phyloP scores from a whole-genome alignment of 306 rosid genomes.

The Medicago ruthenica region DNA sequence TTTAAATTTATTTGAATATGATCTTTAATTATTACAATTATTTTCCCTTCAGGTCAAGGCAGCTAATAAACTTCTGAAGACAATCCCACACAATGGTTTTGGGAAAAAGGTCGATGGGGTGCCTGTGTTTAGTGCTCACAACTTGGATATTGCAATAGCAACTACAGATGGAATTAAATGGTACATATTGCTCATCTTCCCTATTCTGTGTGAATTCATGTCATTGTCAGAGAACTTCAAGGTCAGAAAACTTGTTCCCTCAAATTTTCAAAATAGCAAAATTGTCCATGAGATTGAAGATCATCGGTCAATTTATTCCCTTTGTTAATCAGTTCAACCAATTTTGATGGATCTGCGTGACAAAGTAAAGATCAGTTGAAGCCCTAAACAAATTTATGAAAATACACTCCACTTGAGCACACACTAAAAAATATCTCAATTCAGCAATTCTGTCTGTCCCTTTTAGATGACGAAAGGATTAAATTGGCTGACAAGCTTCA shows the following conservation, averaged over 20 bases:
- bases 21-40: constrained; percentile 26
- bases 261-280: background rate
- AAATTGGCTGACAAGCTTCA: background rate
- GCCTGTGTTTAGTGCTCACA: constrained; percentile 95
- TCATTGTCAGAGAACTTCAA: constrained; percentile 2
- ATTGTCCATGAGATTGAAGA: background rate
- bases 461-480: background rate
- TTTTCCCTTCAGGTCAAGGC: constrained; percentile 73
- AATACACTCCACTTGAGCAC: background rate
- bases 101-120: constrained; percentile 87
- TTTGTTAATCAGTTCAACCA: background rate
- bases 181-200: constrained; percentile 52
- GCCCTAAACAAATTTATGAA: background rate
- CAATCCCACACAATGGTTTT: constrained; percentile 56
- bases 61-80: constrained; percentile 87
- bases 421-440: background rate
- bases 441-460: background rate
- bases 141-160: constrained; percentile 95
- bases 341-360: background rate
- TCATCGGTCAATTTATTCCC: background rate
- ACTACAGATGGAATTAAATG: constrained; percentile 87
- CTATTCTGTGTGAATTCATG: constrained; percentile 29
- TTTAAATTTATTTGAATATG: constrained; percentile 22
- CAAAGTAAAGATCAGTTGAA: background rate
- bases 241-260: background rate